Evolutionary conservation across 768 basidiomycete species (phyloP), one percentile per base, ranked within the genome.

Genomic region (Lyophyllum shimeji): DNA sequence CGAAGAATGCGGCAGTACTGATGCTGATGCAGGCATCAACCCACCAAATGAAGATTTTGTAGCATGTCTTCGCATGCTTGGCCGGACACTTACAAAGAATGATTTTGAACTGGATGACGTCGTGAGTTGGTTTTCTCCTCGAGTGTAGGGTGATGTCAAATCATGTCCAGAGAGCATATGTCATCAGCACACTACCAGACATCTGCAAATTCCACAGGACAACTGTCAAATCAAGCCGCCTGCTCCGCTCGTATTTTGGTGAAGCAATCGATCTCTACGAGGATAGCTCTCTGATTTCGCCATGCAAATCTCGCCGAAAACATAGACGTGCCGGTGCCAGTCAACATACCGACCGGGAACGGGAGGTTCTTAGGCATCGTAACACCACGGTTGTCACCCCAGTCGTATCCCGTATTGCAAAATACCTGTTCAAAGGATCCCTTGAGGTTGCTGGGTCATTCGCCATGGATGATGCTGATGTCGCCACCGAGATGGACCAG

Each of bases 21-120:
- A 68, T 21, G 63, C 66, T 2, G 71, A 76, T 7, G 23, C 17
- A 18, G 37, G 39, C 18, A 48, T 49, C 13, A 21, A 8, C 24
- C 31, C 25, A 21, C 13, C 56, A 13, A 54, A 33, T 21, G 69
- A 71, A 4, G 58, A 74, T 17, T 53, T 64, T 7, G 42, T 70
- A 15, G 66, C 75, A 12, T 53, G 62, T 23, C 20, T 61, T 15
- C 64, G 52, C 17, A 70, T 84, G 48, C 62, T 85, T 21, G 81
- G 81, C 9, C 74, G 79, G 23, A 64, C 65, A 18, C 66, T 86
- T 27, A 69, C 63, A 3, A 63, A 69, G 63, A 62, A 67, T 1
- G 83, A 84, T 57, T 52, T 84, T 21, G 67, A 76, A 42, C 68
- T 72, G 12, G 77, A 78, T 21, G 76, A 76, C 33, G 70, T 77